Evolutionary conservation across 768 basidiomycete genomes (phyloP).

Genomic region (Lactarius tabidus): DNA sequence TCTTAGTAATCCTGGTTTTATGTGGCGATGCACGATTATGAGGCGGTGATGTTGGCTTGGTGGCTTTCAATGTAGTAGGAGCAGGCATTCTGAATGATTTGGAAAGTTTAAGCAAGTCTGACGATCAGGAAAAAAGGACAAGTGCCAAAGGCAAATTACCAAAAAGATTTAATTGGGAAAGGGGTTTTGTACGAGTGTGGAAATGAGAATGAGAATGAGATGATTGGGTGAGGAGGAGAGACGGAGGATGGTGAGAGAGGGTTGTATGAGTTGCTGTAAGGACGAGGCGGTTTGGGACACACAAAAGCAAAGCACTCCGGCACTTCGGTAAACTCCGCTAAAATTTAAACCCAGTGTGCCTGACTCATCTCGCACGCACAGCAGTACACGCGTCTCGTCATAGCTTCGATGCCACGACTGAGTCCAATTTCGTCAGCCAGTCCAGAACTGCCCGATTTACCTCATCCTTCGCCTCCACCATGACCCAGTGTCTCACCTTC

Average conservation of each 20-base stretch:
- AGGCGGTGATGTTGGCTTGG: conserved; percentile 9
- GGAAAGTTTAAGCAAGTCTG: not conserved
- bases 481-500: conserved; percentile 16
- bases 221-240: not conserved
- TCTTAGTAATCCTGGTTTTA: conserved; percentile 47
- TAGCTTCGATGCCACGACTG: not conserved
- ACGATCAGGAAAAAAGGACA: not conserved
- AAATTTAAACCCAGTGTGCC: conserved; percentile 14
- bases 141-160: not conserved
- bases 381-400: not conserved
- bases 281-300: not conserved
- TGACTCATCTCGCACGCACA: not conserved
- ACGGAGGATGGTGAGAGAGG: conserved; percentile 1
- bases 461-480: conserved; percentile 10
- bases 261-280: conserved; percentile 3
- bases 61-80: conserved; percentile 13
- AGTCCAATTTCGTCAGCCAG: conserved; percentile 7
- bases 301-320: not conserved
- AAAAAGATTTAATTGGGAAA: not conserved
- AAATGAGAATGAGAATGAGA: not conserved
- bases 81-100: conserved; percentile 25
- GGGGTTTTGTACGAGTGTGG: not conserved
- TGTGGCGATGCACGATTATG: conserved; percentile 22
- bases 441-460: not conserved
- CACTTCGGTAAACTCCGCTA: not conserved